Evolutionary conservation across 2,329 filamentous ascomycete species (phyloP).

Genomic region (Aureobasidium leucospermi): DNA sequence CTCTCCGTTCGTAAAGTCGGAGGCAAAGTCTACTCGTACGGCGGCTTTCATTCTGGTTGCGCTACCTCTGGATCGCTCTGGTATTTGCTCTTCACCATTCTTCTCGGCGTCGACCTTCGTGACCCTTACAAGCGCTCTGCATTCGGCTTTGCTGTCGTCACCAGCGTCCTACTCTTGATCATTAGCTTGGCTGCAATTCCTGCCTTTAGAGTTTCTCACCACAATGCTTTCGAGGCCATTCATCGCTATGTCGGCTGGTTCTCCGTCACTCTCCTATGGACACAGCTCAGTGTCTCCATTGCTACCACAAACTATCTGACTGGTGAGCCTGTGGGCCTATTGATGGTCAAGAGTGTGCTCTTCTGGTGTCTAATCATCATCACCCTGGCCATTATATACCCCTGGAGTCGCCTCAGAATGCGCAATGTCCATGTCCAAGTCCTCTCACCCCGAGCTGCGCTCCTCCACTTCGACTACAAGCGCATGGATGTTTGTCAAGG

Average conservation of each 20-base stretch:
- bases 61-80: constrained; percentile 34
- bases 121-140: constrained; percentile 27
- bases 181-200: constrained; percentile 61
- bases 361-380: constrained; percentile 64
- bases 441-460: constrained; percentile 65
- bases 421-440: constrained; percentile 58
- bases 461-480: constrained; percentile 62
- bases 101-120: constrained; percentile 25
- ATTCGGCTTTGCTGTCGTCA: constrained; percentile 49
- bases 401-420: constrained; percentile 65
- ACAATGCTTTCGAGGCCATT: constrained; percentile 63
- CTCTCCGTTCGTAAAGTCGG: constrained; percentile 28
- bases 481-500: constrained; percentile 25
- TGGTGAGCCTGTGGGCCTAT: constrained; percentile 19
- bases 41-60: constrained; percentile 33
- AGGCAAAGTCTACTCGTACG: constrained; percentile 36
- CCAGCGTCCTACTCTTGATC: constrained; percentile 49
- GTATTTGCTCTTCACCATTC: constrained; percentile 35
- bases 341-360: constrained; percentile 42
- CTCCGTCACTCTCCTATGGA: constrained; percentile 58
- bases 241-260: constrained; percentile 72
- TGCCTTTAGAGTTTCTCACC: constrained; percentile 51
- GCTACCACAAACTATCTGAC: constrained; percentile 20
- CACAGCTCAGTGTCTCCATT: constrained; percentile 51
- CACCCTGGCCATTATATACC: constrained; percentile 59